Evolutionary conservation across 768 basidiomycete species (phyloP), one percentile per base, ranked within the genome.

Genomic region (Tricholoma bakamatsutake): DNA sequence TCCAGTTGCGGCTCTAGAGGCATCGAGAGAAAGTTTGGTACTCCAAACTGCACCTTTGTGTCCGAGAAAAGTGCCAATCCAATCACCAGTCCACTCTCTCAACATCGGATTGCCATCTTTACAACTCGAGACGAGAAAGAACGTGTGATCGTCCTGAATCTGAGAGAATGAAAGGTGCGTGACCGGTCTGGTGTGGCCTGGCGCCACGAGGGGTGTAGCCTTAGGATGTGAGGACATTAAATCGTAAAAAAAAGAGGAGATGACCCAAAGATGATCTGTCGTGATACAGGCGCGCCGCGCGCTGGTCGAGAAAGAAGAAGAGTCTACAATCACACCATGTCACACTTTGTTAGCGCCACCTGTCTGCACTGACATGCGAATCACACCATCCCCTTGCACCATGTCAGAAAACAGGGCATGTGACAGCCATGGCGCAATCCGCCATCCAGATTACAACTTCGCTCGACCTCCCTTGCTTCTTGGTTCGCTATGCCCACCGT

Each of bases 81-180:
- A 99, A 71, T 99, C 97, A 33, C 96, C 96, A 54, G 92, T 90
- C 95, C 95, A 96, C 66, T 93, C 89, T 66, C 93, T 84, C 62
- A 97, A 76, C 92, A 96, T 95, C 45, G 93, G 95, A 64, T 93
- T 98, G 33, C 97, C 97, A 79, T 98, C 97, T 74, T 98, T 99
- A 78, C 97, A 98, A 64, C 90, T 90, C 55, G 95, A 98, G 66
- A 98, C 88, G 59, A 99, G 81, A 59, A 98, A 76, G 72, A 87
- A 98, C 43, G 85, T 83, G 59, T 83, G 82, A 71, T 98, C 95
- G 21, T 92, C 81, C 67, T 92, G 83, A 60, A 90, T 80, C 12
- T 84, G 75, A 21, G 93, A 95, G 76, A 97, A 98, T 54, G 93
- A 92, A 59, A 98, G 85, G 69, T 97, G 92, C 31, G 91, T 93